These are phyloP conservation scores for Trichoderma brevicompactum DNA, from an alignment of 2,329 filamentous ascomycete genomes.

Conservation along the genomic window DNA sequence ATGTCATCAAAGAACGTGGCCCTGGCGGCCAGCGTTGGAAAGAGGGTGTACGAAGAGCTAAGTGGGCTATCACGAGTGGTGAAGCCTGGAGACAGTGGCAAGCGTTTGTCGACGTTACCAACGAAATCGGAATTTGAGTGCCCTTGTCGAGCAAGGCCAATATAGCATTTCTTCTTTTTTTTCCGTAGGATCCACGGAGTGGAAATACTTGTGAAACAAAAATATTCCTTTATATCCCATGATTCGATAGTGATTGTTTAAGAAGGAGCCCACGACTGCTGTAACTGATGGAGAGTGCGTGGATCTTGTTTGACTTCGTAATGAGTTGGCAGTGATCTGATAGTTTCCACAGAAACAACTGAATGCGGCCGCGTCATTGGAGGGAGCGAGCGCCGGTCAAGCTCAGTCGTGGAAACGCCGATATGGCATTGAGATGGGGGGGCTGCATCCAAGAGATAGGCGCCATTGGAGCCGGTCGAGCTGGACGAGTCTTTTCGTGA, in stretches of 20 bases:
- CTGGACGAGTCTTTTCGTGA: constrained; percentile 1
- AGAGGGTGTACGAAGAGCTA: constrained; percentile 84
- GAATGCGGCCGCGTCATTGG: constrained; percentile 16
- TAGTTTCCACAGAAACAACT: constrained; percentile 2
- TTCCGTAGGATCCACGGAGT: background rate
- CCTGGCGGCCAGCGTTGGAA: constrained; percentile 92
- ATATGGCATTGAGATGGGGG: constrained; percentile 12
- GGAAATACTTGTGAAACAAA: background rate
- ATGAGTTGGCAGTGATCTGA: background rate
- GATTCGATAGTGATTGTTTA: background rate
- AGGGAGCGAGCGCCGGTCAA: constrained; percentile 6
- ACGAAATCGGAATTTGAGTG: constrained; percentile 48
- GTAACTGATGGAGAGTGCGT: background rate
- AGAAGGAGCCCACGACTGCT: background rate
- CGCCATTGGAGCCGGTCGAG: constrained; percentile 2
- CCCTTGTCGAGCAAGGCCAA: background rate
- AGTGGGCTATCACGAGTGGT: constrained; percentile 86
- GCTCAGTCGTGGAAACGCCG: background rate
- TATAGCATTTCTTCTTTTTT: background rate
- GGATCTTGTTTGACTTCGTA: constrained; percentile 8
- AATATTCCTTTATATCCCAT: background rate
- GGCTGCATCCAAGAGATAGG: constrained; percentile 8
- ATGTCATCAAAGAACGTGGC: constrained; percentile 79
- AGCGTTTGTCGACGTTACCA: constrained; percentile 82
- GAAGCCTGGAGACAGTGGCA: constrained; percentile 83